A percentile compares a stretch with the other conserved stretches of the same genome.
These are phyloP conservation scores for Xanthoparmelia taractica DNA, from an alignment of 495 filamentous ascomycete genomes.

Conservation along the genomic window DNA sequence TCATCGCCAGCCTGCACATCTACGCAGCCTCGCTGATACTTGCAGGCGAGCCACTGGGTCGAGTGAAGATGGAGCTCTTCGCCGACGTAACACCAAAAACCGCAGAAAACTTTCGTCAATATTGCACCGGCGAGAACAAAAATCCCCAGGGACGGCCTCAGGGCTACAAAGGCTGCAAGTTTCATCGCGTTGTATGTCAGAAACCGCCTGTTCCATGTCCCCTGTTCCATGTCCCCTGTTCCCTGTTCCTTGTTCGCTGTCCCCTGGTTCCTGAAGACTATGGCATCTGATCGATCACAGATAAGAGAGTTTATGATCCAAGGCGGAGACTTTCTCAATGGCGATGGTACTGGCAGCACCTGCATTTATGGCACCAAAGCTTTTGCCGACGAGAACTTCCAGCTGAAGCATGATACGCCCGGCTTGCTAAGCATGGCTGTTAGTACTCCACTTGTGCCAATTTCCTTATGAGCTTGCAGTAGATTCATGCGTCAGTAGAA, in stretches of 20 bases:
- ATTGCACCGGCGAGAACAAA: conserved; percentile 92
- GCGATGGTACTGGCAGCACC: conserved; percentile 82
- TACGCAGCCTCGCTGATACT: neutral
- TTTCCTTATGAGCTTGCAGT: neutral
- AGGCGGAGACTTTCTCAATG: conserved; percentile 93
- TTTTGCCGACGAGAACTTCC: conserved; percentile 92
- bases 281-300: conserved; percentile 35
- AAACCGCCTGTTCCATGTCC: neutral
- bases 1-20: neutral
- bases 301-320: conserved; percentile 97
- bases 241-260: neutral
- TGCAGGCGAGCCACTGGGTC: conserved; percentile 79
- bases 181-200: conserved; percentile 79
- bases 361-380: conserved; percentile 75
- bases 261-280: neutral
- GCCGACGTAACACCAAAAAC: conserved; percentile 75
- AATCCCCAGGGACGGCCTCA: conserved; percentile 70
- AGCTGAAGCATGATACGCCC: conserved; percentile 63
- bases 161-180: conserved; percentile 90
- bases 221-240: neutral
- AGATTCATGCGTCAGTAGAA: conserved; percentile 48
- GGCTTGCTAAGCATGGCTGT: conserved; percentile 92
- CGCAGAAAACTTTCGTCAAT: conserved; percentile 94
- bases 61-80: conserved; percentile 92
- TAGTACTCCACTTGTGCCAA: conserved; percentile 32